Percentiles rank a stretch among this genome's conserved stretches.
Conservation (phyloP, 805 yeast species). For the Kregervanrija pseudodelftensis region DNA sequence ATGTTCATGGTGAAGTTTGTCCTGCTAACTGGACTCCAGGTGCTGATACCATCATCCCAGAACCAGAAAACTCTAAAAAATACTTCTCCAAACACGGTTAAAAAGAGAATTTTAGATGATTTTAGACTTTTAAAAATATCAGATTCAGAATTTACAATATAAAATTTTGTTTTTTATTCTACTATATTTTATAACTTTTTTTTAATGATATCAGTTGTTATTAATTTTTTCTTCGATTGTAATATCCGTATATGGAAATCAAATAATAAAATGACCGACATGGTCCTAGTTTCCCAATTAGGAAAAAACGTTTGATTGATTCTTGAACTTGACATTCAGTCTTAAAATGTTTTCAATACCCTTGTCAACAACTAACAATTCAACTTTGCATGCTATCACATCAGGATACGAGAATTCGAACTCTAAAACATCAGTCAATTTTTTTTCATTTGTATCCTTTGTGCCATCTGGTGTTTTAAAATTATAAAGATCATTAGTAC, state of each 20-base stretch:
- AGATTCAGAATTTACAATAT: background rate
- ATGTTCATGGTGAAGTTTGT: constrained; percentile 98
- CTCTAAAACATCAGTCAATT: background rate
- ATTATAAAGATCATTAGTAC: constrained; percentile 20
- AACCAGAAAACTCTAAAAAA: constrained; percentile 68
- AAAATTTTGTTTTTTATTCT: background rate
- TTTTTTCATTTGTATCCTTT: background rate
- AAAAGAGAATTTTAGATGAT: background rate
- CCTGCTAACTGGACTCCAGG: constrained; percentile 99
- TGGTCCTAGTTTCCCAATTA: background rate
- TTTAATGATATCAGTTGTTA: background rate
- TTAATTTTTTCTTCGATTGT: background rate
- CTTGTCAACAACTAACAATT: constrained; percentile 16
- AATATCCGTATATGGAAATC: no score
- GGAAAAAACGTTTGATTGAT: background rate
- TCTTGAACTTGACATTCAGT: constrained; percentile 6
- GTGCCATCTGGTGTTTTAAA: constrained; percentile 8
- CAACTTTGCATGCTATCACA: background rate
- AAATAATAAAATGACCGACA: no score
- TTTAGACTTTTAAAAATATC: background rate
- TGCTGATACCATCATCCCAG: constrained; percentile 84
- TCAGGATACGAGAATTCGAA: background rate
- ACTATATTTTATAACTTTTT: background rate
- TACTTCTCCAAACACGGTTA: constrained; percentile 53
- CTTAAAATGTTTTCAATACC: constrained; percentile 4